Evolutionary conservation across 495 filamentous ascomycete species (phyloP), one percentile per base, ranked within the genome.

Genomic region (Peziza echinospora): DNA sequence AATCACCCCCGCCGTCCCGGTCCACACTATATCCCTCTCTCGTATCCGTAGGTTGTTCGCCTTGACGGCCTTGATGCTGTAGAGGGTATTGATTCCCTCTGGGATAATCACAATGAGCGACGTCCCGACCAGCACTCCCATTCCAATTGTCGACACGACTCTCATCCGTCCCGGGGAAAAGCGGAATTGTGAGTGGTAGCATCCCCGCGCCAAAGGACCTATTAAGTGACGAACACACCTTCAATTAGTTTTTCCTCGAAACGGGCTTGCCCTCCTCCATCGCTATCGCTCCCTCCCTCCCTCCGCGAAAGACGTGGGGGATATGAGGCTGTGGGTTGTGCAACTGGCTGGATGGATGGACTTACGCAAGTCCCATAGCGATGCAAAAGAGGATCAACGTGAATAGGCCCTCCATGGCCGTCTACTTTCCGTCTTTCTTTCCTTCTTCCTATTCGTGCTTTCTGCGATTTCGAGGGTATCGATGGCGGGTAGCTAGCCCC

Each of bases 81-180:
- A 85, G 43, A 94, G 66, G 5, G 89, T 89, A 56, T 94, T 89
- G 43, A 96, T 76, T 13, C 89, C 89, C 62, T 97, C 89, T 0
- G 89, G 89, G 56, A 97, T 93, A 59, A 97, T 97, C 2, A 97
- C 84, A 47, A 96, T 85, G 53, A 97, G 71, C 7, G 84, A 84
- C 26, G 87, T 96, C 26, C 89, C 89, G 19, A 97, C 85, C 6
- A 97, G 68, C 13, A 97, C 78, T 34, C 89, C 89, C 66, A 93
- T 84, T 24, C 89, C 89, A 59, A 97, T 75, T 19, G 84, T 83
- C 9, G 85, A 85, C 60, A 96, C 82, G 26, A 94, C 62, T 57
- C 89, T 76, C 21, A 93, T 67, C 59, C 92, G 84, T 26, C 83
- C 82, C 49, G 77, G 77, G n/a, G 89, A 85, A 11, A 97, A 97